Conservation (phyloP, 352 stramenopile genomes). For the Globisporangium irregulare region DNA sequence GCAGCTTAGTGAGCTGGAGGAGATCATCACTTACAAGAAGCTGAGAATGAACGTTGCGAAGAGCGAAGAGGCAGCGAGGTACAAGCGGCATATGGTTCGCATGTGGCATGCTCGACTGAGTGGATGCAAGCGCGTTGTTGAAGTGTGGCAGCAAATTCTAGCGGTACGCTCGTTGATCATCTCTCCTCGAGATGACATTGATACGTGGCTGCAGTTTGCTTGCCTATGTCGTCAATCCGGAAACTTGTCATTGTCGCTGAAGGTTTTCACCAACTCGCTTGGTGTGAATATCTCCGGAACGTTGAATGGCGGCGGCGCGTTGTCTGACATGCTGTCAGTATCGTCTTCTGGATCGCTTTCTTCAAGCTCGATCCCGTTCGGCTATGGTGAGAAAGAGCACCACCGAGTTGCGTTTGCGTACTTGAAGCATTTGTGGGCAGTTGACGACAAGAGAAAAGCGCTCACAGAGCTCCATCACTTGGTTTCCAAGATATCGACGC, state of each 20-base stretch:
- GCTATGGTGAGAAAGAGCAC: slow-evolving; percentile 88
- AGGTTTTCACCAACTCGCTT: slow-evolving; percentile 83
- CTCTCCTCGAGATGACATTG: slow-evolving; percentile 82
- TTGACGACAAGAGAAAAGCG: slow-evolving; percentile 86
- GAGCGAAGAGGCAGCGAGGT: slow-evolving; percentile 66
- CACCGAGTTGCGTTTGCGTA: slow-evolving; percentile 93
- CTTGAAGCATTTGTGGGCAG: slow-evolving; percentile 94
- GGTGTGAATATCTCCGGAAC: slow-evolving; percentile 43
- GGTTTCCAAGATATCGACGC: slow-evolving; percentile 75
- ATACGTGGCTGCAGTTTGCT: slow-evolving; percentile 93
- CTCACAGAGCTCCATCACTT: slow-evolving; percentile 83
- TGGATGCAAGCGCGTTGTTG: slow-evolving; percentile 90
- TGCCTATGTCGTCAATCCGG: slow-evolving; percentile 88
- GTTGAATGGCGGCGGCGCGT: slow-evolving; percentile 16
- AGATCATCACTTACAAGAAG: slow-evolving; percentile 96
- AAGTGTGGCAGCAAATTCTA: slow-evolving; percentile 93
- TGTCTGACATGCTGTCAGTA: slow-evolving; percentile 51
- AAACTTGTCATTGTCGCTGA: slow-evolving; percentile 81
- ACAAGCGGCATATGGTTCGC: slow-evolving; percentile 78
- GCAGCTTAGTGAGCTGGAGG: slow-evolving; percentile 96
- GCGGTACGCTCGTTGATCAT: slow-evolving; percentile 91
- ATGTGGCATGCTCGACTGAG: slow-evolving; percentile 86
- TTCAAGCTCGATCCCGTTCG: slow-evolving; percentile 41
- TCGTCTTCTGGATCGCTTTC: slow-evolving; percentile 49
- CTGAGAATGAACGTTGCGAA: slow-evolving; percentile 65